Percentiles rank a stretch among this genome's conserved stretches.
These are phyloP conservation scores for Trametes hirsuta DNA, from an alignment of 1,284 basidiomycete species.

Conservation along the genomic window DNA sequence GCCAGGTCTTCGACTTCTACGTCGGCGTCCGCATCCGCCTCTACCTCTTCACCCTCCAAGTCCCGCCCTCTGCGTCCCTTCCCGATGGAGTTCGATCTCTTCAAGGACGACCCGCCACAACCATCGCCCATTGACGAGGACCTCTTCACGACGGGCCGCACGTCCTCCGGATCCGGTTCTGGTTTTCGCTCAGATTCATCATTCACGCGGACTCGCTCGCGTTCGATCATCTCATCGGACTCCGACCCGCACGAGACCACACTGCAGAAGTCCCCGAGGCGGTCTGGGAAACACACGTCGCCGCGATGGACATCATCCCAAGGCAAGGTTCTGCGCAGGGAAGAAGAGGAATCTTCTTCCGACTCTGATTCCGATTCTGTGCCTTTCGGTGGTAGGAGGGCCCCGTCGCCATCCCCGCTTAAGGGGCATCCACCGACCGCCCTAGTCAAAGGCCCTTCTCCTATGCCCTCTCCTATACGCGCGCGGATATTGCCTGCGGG, in stretches of 20 bases:
- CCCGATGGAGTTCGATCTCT: slow-evolving; percentile 26
- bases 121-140: slow-evolving; percentile 7
- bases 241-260: slow-evolving; percentile 6
- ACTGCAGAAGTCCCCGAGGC: slow-evolving; percentile 32
- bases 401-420: slow-evolving; percentile 19
- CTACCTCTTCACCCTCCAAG: slow-evolving; percentile 5
- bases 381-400: not conserved
- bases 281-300: slow-evolving; percentile 29
- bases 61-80: slow-evolving; percentile 22
- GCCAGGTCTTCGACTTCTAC: not conserved
- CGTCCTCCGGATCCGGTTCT: not conserved
- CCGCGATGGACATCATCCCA: slow-evolving; percentile 16
- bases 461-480: slow-evolving; percentile 17
- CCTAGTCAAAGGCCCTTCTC: not conserved
- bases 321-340: slow-evolving; percentile 3
- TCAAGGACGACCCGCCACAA: slow-evolving; percentile 1
- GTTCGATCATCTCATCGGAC: slow-evolving; percentile 12
- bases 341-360: slow-evolving; percentile 15
- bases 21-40: not conserved
- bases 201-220: slow-evolving; percentile 11
- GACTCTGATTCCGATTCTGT: not conserved
- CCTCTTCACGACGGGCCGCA: not conserved
- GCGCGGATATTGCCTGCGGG: not conserved
- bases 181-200: slow-evolving; percentile 2
- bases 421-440: slow-evolving; percentile 7